Conservation (phyloP, 2,329 filamentous ascomycete species). For the Alternaria viburni region DNA sequence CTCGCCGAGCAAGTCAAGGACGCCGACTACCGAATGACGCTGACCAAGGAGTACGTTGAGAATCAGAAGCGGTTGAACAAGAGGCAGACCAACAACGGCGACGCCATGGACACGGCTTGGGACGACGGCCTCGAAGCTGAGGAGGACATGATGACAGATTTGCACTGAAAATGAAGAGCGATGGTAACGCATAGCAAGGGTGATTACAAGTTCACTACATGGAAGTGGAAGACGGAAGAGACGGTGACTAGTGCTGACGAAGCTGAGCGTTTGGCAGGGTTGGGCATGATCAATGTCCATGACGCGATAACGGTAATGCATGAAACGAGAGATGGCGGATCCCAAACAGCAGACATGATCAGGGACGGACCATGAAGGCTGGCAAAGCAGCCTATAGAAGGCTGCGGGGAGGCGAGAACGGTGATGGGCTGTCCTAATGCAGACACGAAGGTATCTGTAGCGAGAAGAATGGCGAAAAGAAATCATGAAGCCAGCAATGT, state of each 20-base stretch:
- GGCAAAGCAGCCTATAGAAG: background rate
- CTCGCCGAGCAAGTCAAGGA: slow-evolving; percentile 61
- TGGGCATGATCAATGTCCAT: slow-evolving; percentile 17
- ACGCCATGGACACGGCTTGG: slow-evolving; percentile 48
- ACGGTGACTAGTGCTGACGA: background rate
- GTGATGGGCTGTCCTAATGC: background rate
- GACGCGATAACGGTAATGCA: slow-evolving; percentile 38
- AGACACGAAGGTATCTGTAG: background rate
- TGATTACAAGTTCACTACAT: background rate
- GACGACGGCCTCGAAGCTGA: slow-evolving; percentile 43
- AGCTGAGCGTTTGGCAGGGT: slow-evolving; percentile 2
- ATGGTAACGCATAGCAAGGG: background rate
- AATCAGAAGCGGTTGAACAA: slow-evolving; percentile 57
- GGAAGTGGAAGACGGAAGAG: background rate
- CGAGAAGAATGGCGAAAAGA: background rate
- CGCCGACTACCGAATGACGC: slow-evolving; percentile 61
- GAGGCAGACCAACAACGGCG: slow-evolving; percentile 42
- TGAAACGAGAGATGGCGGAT: slow-evolving; percentile 30
- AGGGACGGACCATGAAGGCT: slow-evolving; percentile 14
- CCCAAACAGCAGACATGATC: slow-evolving; percentile 9
- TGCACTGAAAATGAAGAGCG: slow-evolving; percentile 27
- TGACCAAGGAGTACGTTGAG: slow-evolving; percentile 66
- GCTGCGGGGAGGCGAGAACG: background rate
- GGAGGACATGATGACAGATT: slow-evolving; percentile 50
- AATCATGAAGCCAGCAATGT: background rate